These are phyloP conservation scores for Amanita rimosa DNA, from an alignment of 768 basidiomycete genomes.

Conservation along the genomic window DNA sequence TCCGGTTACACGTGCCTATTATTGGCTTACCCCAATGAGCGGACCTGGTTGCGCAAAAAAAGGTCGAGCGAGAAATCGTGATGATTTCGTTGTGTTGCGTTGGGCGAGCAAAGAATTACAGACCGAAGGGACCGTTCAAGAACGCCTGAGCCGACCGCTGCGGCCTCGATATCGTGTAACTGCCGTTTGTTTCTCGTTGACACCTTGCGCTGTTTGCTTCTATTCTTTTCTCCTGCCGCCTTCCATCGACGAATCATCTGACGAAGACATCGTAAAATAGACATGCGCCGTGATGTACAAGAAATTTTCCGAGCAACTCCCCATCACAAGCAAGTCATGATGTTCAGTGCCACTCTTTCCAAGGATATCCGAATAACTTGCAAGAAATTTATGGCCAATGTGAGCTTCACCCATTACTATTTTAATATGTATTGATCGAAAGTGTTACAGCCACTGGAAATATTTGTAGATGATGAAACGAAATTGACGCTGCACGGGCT, in stretches of 20 bases:
- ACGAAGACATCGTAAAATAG: constrained; percentile 70
- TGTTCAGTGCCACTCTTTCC: constrained; percentile 97
- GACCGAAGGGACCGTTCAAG: constrained; percentile 21
- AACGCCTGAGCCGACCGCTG: constrained; percentile 22
- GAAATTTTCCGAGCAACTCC: constrained; percentile 99
- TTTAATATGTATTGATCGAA: background rate
- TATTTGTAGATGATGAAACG: constrained; percentile 98
- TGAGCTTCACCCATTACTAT: constrained; percentile 29
- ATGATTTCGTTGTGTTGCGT: constrained; percentile 20
- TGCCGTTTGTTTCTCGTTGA: constrained; percentile 5
- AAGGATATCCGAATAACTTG: constrained; percentile 97
- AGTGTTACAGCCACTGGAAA: constrained; percentile 78
- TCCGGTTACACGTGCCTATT: constrained; percentile 23
- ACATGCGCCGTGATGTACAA: constrained; percentile 99
- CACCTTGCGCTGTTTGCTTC: constrained; percentile 10
- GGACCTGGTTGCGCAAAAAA: constrained; percentile 1
- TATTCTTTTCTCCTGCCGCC: constrained; percentile 37
- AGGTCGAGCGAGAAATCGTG: constrained; percentile 4
- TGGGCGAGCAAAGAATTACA: constrained; percentile 3
- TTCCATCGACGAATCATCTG: constrained; percentile 47
- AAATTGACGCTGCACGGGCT: constrained; percentile 96
- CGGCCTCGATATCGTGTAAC: constrained; percentile 16
- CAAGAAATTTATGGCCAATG: constrained; percentile 99
- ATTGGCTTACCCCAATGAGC: constrained; percentile 23
- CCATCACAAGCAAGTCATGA: constrained; percentile 99